Evolutionary conservation across 805 yeast species (phyloP).

Genomic region (Wickerhamiella azyma): DNA sequence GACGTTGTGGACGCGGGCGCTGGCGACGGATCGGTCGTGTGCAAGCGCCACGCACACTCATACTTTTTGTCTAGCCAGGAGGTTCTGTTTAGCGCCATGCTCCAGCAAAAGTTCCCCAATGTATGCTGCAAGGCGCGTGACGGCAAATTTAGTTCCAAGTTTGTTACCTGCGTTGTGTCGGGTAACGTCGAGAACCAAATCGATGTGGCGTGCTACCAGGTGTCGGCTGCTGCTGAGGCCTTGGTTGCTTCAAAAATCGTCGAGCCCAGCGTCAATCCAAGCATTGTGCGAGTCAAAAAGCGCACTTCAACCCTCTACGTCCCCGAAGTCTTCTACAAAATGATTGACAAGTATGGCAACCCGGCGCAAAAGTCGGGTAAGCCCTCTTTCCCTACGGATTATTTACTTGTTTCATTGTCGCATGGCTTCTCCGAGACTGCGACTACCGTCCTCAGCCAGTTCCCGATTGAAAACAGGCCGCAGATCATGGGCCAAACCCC

Average conservation of each 20-base stretch:
- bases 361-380: conserved; percentile 80
- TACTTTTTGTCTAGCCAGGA: conserved; percentile 85
- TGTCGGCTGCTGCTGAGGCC: conserved; percentile 75
- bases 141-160: conserved; percentile 75
- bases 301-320: conserved; percentile 69
- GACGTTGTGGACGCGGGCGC: conserved; percentile 80
- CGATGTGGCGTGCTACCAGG: conserved; percentile 84
- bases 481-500: conserved; percentile 65
- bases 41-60: conserved; percentile 85
- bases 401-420: conserved; percentile 67
- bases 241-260: conserved; percentile 75
- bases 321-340: conserved; percentile 82
- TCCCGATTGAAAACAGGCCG: conserved; percentile 71
- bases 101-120: conserved; percentile 57
- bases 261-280: conserved; percentile 80
- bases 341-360: conserved; percentile 74
- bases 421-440: conserved; percentile 79
- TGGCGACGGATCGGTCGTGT: conserved; percentile 77
- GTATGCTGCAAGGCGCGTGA: conserved; percentile 46
- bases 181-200: conserved; percentile 86
- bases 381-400: conserved; percentile 90
- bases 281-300: conserved; percentile 65
- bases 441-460: conserved; percentile 21
- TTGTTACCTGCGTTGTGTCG: conserved; percentile 81
- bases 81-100: conserved; percentile 63